These are phyloP conservation scores for Globisporangium takayamanum DNA, from an alignment of 352 stramenopile genomes.

Conservation along the genomic window DNA sequence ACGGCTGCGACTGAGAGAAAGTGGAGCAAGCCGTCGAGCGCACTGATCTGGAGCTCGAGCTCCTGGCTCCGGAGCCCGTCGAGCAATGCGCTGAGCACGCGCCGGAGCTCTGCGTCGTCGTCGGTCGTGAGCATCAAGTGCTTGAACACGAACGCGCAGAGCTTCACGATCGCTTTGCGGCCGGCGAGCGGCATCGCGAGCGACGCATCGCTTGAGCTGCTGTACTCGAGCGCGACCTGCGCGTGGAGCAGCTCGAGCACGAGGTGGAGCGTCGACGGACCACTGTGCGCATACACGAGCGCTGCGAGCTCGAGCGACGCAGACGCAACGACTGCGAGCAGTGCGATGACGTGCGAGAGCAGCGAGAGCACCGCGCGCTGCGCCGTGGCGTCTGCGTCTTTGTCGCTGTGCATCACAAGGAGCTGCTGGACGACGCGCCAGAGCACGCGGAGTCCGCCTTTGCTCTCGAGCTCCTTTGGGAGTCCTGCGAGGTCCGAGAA, in stretches of 20 bases:
- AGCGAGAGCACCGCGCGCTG: slow-evolving; percentile 21
- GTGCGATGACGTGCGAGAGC: slow-evolving; percentile 36
- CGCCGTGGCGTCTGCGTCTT: neutral
- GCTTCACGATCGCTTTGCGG: slow-evolving; percentile 60
- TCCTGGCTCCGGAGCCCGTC: slow-evolving; percentile 64
- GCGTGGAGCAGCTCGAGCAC: slow-evolving; percentile 39
- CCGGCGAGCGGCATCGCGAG: slow-evolving; percentile 25
- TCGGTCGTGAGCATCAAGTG: slow-evolving; percentile 47
- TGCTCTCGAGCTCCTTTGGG: slow-evolving; percentile 44
- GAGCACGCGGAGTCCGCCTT: slow-evolving; percentile 46
- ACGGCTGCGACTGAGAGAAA: slow-evolving; percentile 50
- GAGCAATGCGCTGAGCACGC: slow-evolving; percentile 48
- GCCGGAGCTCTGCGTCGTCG: slow-evolving; percentile 40
- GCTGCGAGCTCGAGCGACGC: slow-evolving; percentile 44
- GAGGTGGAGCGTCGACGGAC: slow-evolving; percentile 10
- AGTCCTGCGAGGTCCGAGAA: slow-evolving; percentile 45
- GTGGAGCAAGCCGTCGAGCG: slow-evolving; percentile 66
- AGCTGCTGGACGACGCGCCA: slow-evolving; percentile 40
- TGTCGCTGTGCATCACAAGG: slow-evolving; percentile 18
- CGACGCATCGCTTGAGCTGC: slow-evolving; percentile 5
- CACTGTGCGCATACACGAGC: slow-evolving; percentile 21
- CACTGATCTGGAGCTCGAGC: slow-evolving; percentile 58
- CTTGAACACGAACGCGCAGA: slow-evolving; percentile 75
- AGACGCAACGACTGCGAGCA: slow-evolving; percentile 54
- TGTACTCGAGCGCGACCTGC: slow-evolving; percentile 54